Percentiles rank a stretch among this genome's conserved stretches.
Evolutionary conservation across 2,329 filamentous ascomycete species (phyloP).

Genomic region (Emydomyces testavorans): DNA sequence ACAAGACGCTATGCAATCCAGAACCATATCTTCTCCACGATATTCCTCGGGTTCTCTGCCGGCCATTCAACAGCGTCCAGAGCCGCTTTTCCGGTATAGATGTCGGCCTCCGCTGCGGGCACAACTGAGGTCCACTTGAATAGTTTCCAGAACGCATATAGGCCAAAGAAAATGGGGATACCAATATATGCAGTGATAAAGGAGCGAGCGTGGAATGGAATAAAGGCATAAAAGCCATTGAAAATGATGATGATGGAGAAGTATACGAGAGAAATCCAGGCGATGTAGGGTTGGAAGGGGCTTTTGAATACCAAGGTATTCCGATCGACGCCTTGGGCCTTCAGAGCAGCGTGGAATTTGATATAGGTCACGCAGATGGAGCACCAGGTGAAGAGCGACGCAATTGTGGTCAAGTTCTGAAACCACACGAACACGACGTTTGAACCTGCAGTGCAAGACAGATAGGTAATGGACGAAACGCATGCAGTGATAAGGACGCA

Average conservation of each 20-base stretch:
- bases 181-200: constrained; percentile 41
- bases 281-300: constrained; percentile 44
- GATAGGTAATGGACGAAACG: constrained; percentile 37
- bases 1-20: constrained; percentile 16
- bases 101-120: constrained; percentile 17
- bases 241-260: constrained; percentile 53
- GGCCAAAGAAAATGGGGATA: constrained; percentile 30
- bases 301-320: constrained; percentile 33
- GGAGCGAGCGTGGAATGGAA: constrained; percentile 29
- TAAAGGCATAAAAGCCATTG: constrained; percentile 43
- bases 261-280: constrained; percentile 49
- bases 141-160: constrained; percentile 26
- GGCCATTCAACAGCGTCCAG: constrained; percentile 21
- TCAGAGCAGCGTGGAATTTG: constrained; percentile 35
- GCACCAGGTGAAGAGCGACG: constrained; percentile 38
- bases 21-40: constrained; percentile 18
- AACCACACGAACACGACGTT: constrained; percentile 38
- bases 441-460: constrained; percentile 31
- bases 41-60: constrained; percentile 15
- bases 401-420: constrained; percentile 35
- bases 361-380: constrained; percentile 39
- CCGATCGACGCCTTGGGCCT: constrained; percentile 29
- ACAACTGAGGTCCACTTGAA: constrained; percentile 19
- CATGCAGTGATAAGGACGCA: constrained; percentile 32
- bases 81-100: constrained; percentile 22